Evolutionary conservation across 768 basidiomycete species (phyloP), one percentile per base, ranked within the genome.

Genomic region (Cyclocybe cylindracea): DNA sequence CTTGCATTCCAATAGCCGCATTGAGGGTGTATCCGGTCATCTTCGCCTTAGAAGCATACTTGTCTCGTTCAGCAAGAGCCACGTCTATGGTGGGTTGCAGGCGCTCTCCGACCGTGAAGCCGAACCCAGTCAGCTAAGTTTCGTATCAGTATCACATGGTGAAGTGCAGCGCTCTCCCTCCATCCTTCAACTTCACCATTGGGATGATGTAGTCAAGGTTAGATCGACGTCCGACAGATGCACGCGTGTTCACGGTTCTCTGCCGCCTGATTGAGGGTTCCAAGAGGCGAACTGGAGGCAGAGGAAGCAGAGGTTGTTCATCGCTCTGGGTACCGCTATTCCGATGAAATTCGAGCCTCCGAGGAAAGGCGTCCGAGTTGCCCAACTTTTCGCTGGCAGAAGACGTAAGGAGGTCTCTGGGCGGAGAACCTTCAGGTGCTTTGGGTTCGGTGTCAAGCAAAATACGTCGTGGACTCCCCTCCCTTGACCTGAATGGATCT

Each of bases 1-100:
- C 82, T 61, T 88, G 87, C 31, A 84, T 50, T 10, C 74, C 77
- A 36, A 87, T 87, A 1, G 85, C 84, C 18, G 71, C 46, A 55
- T 79, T 76, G 11, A 73, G 59, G 4, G 66, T 50, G 32, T 54
- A 72, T 11, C 69, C 71, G n/a, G 70, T 74, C 45, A 66, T 53
- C 56, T 59, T 63, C 59, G 82, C 83, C 66, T 78, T 79, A 13
- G 53, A 40, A 1, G 69, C 70, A 53, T 73, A 82, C 51, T 78
- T 82, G 24, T 64, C 59, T 45, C 70, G 70, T 56, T 84, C 78
- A 0, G 7, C 10, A 6, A 54, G 55, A 1, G 86, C 86, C 7
- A 69, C 60, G 0, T 70, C 59, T 5, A 87, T 61, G 0, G 84
- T 87, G 7, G 80, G 79, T 16, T 66, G 36, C 7, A 89, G 62